Evolutionary conservation across 2,329 filamentous ascomycete genomes (phyloP), one percentile per base, ranked within the genome.

Genomic region (Nigrospora osmanthi): DNA sequence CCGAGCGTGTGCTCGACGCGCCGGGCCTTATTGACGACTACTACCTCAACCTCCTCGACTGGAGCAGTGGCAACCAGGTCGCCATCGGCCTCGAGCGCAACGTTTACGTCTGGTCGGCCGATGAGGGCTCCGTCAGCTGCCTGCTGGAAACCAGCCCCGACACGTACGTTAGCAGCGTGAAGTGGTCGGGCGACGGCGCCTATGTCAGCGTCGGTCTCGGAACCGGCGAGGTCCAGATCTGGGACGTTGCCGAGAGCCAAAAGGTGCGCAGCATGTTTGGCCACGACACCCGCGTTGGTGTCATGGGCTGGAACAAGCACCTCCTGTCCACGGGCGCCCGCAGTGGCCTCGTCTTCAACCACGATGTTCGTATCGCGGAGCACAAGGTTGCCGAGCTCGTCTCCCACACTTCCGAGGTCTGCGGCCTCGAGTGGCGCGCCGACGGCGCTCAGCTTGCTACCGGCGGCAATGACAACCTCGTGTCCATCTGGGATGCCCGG

Each of bases 261-360:
- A 97, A 97, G 78, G 85, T 98, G 48, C 90, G 93, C 65, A 96
- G 89, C 76, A 98, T 98, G 93, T 87, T 89, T 63, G 93, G 93
- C 49, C 93, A 98, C 63, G 91, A 97, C 61, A 91, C 89, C 35
- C 90, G 93, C 45, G 91, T 98, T 52, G 89, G 90, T 61, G 91
- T 95, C 53, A 96, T 97, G 90, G 89, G 90, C 60, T 98, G 93
- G 93, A 95, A 89, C 77, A 97, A 97, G 80, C 93, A 97, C 70
- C 81, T 94, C 47, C 79, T 98, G 43, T 97, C 93, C 35, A 96
- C 91, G 17, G 93, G 93, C 54, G 89, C 93, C 46, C 87, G 93
- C 62, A 95, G 87, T 54, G 93, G 93, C 19, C 84, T 96, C 38
- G 89, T 98, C 57, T 96, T 82, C 81, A 98, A 98, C 78, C 93